Percentiles rank a stretch among this genome's conserved stretches.
phyloP scores from a whole-genome alignment of 768 basidiomycete genomes.

The Panaeolus papilionaceus region DNA sequence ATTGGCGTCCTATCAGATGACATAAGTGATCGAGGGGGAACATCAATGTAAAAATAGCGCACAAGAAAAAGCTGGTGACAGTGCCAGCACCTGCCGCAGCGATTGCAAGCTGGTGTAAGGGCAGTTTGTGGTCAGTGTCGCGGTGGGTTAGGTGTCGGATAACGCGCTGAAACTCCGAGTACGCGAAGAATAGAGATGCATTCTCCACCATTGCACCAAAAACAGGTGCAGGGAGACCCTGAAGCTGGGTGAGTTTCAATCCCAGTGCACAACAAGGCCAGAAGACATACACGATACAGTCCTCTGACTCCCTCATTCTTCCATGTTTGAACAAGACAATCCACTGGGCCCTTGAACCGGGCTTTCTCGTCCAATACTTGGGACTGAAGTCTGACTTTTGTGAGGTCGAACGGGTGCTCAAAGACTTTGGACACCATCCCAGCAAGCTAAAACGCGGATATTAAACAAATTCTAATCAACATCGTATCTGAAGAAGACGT shows the following conservation, averaged over 20 bases:
- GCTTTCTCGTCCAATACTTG: constrained; percentile 77
- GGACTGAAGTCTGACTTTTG: constrained; percentile 90
- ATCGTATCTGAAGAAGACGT: constrained; percentile 23
- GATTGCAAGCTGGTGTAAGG: constrained; percentile 72
- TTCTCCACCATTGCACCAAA: constrained; percentile 95
- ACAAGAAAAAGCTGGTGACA: constrained; percentile 89
- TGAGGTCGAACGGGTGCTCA: constrained; percentile 92
- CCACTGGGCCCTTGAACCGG: constrained; percentile 84
- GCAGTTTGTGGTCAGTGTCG: constrained; percentile 50
- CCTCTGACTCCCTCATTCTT: constrained; percentile 82
- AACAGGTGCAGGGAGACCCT: constrained; percentile 96
- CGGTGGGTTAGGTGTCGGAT: constrained; percentile 52
- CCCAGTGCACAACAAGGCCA: not conserved
- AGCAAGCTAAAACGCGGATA: constrained; percentile 55
- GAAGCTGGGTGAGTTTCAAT: not conserved
- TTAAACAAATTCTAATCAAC: constrained; percentile 7
- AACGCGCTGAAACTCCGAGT: constrained; percentile 75
- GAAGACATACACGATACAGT: constrained; percentile 77
- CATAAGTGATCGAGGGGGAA: not conserved
- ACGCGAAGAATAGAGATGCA: constrained; percentile 87
- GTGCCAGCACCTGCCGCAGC: constrained; percentile 91
- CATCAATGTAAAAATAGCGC: constrained; percentile 32
- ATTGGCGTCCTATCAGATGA: constrained; percentile 44
- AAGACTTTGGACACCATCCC: constrained; percentile 89
- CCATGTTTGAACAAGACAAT: constrained; percentile 88